phyloP scores from a whole-genome alignment of 2,329 filamentous ascomycete genomes.

The Trichoderma cornu-damae region DNA sequence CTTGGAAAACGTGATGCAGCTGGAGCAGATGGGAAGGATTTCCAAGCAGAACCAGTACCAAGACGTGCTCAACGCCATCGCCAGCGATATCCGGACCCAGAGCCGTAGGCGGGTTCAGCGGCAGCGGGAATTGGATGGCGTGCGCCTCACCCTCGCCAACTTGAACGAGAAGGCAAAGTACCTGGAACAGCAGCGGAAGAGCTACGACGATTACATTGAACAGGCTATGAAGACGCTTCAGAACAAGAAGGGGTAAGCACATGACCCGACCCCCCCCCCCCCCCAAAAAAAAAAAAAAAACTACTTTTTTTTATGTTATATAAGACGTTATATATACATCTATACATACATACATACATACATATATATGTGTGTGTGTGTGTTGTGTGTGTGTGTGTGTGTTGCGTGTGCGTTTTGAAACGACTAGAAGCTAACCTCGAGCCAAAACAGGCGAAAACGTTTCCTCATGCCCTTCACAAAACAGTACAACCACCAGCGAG shows the following conservation, averaged over 20 bases:
- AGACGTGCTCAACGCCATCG: conserved; percentile 95
- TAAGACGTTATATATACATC: too few relatives aligned
- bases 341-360: too few relatives aligned
- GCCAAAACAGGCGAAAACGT: conserved; percentile 63
- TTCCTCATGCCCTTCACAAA: conserved; percentile 96
- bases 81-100: conserved; percentile 94
- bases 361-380: too few relatives aligned
- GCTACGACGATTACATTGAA: conserved; percentile 98
- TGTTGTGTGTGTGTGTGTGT: too few relatives aligned
- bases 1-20: conserved; percentile 84
- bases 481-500: conserved; percentile 97
- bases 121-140: conserved; percentile 82
- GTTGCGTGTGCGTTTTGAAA: background rate
- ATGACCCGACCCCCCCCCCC: too few relatives aligned
- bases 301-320: too few relatives aligned
- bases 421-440: conserved; percentile 19
- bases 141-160: conserved; percentile 67
- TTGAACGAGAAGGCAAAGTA: conserved; percentile 84
- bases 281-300: too few relatives aligned
- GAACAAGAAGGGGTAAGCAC: conserved; percentile 81
- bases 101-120: conserved; percentile 87
- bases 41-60: conserved; percentile 91
- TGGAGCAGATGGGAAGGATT: conserved; percentile 84
- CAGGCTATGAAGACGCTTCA: conserved; percentile 96
- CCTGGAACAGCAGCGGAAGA: conserved; percentile 91